Base-by-base conservation (phyloP, 2,329 filamentous ascomycete genomes). In the Orbilia javanica region DNA sequence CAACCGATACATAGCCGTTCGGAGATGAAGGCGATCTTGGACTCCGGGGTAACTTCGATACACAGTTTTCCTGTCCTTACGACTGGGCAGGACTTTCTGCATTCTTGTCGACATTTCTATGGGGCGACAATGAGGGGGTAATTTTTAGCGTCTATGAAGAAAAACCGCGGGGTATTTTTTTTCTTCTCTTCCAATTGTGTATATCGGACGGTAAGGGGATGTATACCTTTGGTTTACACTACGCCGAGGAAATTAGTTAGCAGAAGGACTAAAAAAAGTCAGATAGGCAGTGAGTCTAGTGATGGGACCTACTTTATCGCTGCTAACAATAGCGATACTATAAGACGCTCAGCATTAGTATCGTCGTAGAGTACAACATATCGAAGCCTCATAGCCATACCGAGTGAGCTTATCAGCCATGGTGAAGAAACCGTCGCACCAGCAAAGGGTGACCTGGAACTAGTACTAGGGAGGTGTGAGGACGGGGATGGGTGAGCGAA, bases 291-390 rank as follows among this genome's bases (percentile, higher is more conserved):
- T 27, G 36, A 39, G 27, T 31, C 42, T 34, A 46, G 66, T 82
- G 82, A 83, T 44, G 42, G 6, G 80, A 84, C 86, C 83, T 84
- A 96, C 93, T 91, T 99, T 98, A 91, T 99, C 96, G 85, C 89
- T 92, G 86, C 95, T 98, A 88, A 99, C 93, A 87, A 99, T 99
- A 83, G 96, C 96, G 87, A 99, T 94, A 92, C 96, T 96, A 84
- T 57, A 82, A 34, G 64, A 53, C 31, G 73, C 44, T 55, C 29
- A 67, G 46, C 46, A 42, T 77, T 79, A 67, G 71, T 44, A 79
- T 53, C 39, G 42, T 44, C 27, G 36, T 71, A 42, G 60, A 20
- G 69, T 53, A 67, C 64, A 52, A 64, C 64, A 70, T 29, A 79
- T 18, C 46, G 8, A 57, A 25, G n/a, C 84, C 34, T 60, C 52